These are phyloP conservation scores for Iris pallida DNA, from an alignment of 116 monocot genomes.

Conservation along the genomic window DNA sequence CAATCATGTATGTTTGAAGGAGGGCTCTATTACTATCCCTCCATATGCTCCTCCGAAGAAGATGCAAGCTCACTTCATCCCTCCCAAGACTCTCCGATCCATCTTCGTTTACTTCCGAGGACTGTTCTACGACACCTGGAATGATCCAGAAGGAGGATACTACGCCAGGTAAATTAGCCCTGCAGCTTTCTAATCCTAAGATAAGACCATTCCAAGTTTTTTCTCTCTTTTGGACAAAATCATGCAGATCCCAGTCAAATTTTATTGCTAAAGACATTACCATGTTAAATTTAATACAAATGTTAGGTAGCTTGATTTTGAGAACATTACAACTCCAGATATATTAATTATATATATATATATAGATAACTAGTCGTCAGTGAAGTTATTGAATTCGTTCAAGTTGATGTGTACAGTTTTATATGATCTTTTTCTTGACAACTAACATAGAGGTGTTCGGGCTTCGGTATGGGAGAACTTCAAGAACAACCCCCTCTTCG, in stretches of 20 bases:
- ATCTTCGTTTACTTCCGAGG: conserved; percentile 87
- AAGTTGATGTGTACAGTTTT: no score
- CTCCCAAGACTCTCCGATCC: conserved; percentile 74
- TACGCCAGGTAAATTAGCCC: conserved; percentile 68
- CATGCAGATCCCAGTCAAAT: not conserved
- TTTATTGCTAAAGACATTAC: no score
- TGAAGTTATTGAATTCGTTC: no score
- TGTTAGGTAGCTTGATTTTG: no score
- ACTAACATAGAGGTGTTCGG: conserved; percentile 63
- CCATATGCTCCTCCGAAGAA: conserved; percentile 89
- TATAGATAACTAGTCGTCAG: no score
- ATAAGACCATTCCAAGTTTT: not conserved
- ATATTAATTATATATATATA: no score
- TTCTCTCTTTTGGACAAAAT: not conserved
- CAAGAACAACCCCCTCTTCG: conserved; percentile 85
- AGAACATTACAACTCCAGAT: no score
- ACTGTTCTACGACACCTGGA: conserved; percentile 74
- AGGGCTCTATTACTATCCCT: conserved; percentile 76
- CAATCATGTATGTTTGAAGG: conserved; percentile 83
- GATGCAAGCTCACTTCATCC: conserved; percentile 79
- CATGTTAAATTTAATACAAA: no score
- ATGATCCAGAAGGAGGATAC: conserved; percentile 88
- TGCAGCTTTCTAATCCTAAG: no score
- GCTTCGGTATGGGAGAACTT: conserved; percentile 93
- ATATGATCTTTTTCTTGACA: no score